Percentiles rank a stretch among this genome's conserved stretches.
phyloP scores from a whole-genome alignment of 495 filamentous ascomycete genomes.

The Cladorrhinum samala region DNA sequence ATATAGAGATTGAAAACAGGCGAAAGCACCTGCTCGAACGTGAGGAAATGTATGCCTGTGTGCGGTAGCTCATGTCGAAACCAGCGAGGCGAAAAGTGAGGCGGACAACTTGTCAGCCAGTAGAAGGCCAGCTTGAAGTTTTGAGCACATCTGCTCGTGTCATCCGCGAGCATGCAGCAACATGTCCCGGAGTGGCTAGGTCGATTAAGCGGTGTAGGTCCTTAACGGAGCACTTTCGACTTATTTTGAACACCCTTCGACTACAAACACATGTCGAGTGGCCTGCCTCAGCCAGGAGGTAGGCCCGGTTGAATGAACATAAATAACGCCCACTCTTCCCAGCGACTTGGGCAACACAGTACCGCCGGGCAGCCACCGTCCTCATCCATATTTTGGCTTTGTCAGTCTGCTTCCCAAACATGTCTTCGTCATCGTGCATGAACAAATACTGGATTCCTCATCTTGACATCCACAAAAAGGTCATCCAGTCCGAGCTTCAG shows the following conservation, averaged over 20 bases:
- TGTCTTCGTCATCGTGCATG: slow-evolving; percentile 39
- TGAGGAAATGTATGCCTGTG: background rate
- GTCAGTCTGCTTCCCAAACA: slow-evolving; percentile 14
- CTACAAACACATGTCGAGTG: slow-evolving; percentile 16
- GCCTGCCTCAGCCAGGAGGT: slow-evolving; percentile 7
- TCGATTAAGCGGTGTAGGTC: slow-evolving; percentile 20
- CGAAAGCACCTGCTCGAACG: background rate
- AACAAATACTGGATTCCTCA: slow-evolving; percentile 54
- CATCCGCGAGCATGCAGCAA: slow-evolving; percentile 11
- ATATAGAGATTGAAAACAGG: background rate
- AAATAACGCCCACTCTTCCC: slow-evolving; percentile 12
- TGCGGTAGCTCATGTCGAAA: slow-evolving; percentile 7
- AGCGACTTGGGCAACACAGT: background rate
- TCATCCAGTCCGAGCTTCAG: slow-evolving; percentile 51
- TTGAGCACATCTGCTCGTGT: slow-evolving; percentile 14
- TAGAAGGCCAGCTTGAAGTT: slow-evolving; percentile 7
- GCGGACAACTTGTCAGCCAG: slow-evolving; percentile 21
- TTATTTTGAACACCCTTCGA: slow-evolving; percentile 13
- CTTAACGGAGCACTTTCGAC: slow-evolving; percentile 15
- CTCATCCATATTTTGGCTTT: background rate
- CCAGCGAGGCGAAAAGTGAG: slow-evolving; percentile 25
- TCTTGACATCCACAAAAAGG: slow-evolving; percentile 51
- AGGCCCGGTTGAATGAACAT: slow-evolving; percentile 7
- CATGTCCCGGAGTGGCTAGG: slow-evolving; percentile 18
- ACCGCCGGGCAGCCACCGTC: slow-evolving; percentile 1